Base-by-base conservation (phyloP, 345 rosid species). In the Eucalyptus tenuipes region DNA sequence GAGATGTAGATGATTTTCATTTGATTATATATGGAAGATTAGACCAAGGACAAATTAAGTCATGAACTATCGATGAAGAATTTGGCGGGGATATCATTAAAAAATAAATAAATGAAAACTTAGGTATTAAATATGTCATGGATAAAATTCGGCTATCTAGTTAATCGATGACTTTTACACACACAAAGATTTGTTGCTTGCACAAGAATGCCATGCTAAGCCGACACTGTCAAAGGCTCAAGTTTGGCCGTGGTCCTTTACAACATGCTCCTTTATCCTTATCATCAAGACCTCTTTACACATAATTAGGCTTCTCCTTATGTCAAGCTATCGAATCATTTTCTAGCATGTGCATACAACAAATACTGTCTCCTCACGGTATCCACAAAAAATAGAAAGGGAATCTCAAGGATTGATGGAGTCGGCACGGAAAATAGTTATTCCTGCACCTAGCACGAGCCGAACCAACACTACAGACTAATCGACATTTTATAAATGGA, bases 71-170 rank as follows among this genome's bases (percentile, higher is more conserved):
- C 11, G 27, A 20, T 10, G 47, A 75, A 75, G 47, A 75, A 75
- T 37, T 75, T 4, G 47, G 4, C 29, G 2, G 81, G 2, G 4
- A 10, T 4, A 20, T 40, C 31, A n/a, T 0, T 6, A 2, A 2
- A 75, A 61, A 29, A 29, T 66, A 22, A 22, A n/a, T n/a, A 64
- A 64, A 64, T 31, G 22, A 18, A 10, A 68, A 33, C 4, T 31
- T 33, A 1, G 37, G 2, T 9, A 1, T 44, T 17, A 37, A 37
- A 68, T 68, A 20, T 75, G 47, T 3, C 82, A 37, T 37, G 82
- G 2, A 4, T 55, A 55, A 55, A 55, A 0, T 64, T 14, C 4
- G 20, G 37, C 1, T n/a, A 7, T 29, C 37, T 14, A 29, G 37
- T 16, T 7, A 6, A 64, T 64, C 3, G 3, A 33, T 17, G 37